Conservation (phyloP, 2,329 filamentous ascomycete species). For the Metarhizium robertsii region DNA sequence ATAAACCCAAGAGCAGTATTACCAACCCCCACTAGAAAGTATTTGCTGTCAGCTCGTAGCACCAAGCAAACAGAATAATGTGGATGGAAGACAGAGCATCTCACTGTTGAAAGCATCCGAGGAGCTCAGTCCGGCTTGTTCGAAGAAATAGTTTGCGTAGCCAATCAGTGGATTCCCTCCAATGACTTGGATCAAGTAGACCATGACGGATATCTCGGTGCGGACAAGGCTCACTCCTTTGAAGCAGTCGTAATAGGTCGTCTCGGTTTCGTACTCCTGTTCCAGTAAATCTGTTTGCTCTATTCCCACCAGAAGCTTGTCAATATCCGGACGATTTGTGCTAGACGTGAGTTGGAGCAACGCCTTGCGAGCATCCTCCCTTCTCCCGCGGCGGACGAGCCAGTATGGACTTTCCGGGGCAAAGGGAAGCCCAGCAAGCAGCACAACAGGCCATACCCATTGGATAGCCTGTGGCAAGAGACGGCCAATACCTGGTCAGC, state of each 20-base stretch:
- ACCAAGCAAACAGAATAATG: not conserved
- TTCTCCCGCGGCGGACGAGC: slow-evolving; percentile 33
- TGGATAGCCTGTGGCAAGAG: slow-evolving; percentile 27
- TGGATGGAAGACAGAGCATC: not conserved
- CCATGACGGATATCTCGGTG: slow-evolving; percentile 48
- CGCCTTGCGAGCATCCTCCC: slow-evolving; percentile 29
- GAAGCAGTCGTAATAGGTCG: slow-evolving; percentile 42
- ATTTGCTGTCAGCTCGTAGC: not conserved
- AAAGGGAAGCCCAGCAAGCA: slow-evolving; percentile 35
- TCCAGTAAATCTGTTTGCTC: slow-evolving; percentile 49
- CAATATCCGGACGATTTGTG: slow-evolving; percentile 12
- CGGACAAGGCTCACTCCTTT: slow-evolving; percentile 38
- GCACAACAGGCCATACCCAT: slow-evolving; percentile 39
- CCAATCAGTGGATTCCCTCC: slow-evolving; percentile 55
- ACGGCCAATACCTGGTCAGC: not conserved
- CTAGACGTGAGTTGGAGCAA: slow-evolving; percentile 33
- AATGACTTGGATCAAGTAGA: slow-evolving; percentile 56
- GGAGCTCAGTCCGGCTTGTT: slow-evolving; percentile 20
- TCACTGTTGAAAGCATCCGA: slow-evolving; percentile 13
- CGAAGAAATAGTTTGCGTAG: slow-evolving; percentile 42
- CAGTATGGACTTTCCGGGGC: slow-evolving; percentile 43
- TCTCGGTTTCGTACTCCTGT: slow-evolving; percentile 36
- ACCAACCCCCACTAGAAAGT: slow-evolving; percentile 18
- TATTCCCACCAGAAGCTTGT: slow-evolving; percentile 43
- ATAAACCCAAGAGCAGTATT: slow-evolving; percentile 31